Base-by-base conservation (phyloP, 176 grass and related monocot species). In the Otatea glauca region DNA sequence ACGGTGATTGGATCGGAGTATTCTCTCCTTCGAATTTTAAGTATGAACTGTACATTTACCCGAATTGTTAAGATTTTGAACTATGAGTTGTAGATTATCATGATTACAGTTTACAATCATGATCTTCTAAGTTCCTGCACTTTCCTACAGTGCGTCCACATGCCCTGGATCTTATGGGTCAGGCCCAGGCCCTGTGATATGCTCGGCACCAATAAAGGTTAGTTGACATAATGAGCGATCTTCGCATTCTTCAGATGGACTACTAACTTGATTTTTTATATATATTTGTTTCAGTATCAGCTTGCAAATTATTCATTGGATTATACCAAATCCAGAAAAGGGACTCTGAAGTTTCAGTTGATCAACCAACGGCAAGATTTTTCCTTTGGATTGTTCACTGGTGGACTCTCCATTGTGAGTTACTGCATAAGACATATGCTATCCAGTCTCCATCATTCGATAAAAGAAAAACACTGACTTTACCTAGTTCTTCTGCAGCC, bases 11-110 rank as follows among this genome's bases (percentile, higher is more conserved):
- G 95, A 88, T 98, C 62, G 95, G 92, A 45, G 83, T 98, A 9
- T 98, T 98, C 49, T 98, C 95, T 66, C 95, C 95, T 58, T 92
- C 95, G 7, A 90, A 92, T 54, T 90, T 95, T 55, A 98, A 95
- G 95, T 98, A 90, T 18, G 68, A 56, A 29, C 23, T 13, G 11
- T 43, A 47, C 6, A 64, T 44, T 63, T 83, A 0, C 20, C 8
- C 43, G 17, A 15, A 62, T 42, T 44, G 12, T 71, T 12, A 54
- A 47, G 16, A 62, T 37, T 49, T 53, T 82, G 0, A 34, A 61
- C 51, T 5, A 0, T 49, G 20, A 29, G 13, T 61, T 61, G 21
- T 67, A 23, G 37, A 25, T 43, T 53, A 64, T 63, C 45, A 53
- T 25, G 1, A 10, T 29, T 24, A 24, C 56, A 24, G 4, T 60